Conservation (phyloP, 1,139 yeast genomes). For the Saccharomycopsis hybrid region DNA sequence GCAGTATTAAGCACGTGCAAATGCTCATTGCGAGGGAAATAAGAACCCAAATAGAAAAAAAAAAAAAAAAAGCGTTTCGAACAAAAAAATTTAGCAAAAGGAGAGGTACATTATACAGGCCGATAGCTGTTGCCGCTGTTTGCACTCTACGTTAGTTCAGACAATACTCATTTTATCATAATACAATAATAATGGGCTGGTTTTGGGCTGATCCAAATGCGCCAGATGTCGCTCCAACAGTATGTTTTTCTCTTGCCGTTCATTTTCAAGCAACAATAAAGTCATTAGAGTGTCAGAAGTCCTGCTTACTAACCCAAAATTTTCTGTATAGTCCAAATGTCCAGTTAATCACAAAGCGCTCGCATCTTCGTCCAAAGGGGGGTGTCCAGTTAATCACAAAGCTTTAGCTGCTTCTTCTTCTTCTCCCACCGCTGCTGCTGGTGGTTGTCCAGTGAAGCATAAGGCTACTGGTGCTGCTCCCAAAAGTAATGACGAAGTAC, state of each 20-base stretch:
- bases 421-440: slow-evolving; percentile 24
- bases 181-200: slow-evolving; percentile 60
- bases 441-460: slow-evolving; percentile 17
- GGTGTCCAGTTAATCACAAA: slow-evolving; percentile 22
- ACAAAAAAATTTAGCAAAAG: too few relatives aligned
- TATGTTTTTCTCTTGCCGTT: too few relatives aligned
- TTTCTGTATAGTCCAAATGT: slow-evolving; percentile 29
- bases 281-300: slow-evolving; percentile 16
- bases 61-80: too few relatives aligned
- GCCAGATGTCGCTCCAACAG: slow-evolving; percentile 10
- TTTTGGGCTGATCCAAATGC: slow-evolving; percentile 55
- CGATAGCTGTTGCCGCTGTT: too few relatives aligned
- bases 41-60: too few relatives aligned
- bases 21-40: too few relatives aligned
- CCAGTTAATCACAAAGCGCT: slow-evolving; percentile 37
- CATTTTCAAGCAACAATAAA: too few relatives aligned
- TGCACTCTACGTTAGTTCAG: too few relatives aligned
- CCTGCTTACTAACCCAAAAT: slow-evolving; percentile 20
- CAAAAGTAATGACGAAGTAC: background rate
- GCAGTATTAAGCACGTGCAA: too few relatives aligned
- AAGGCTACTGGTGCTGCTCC: slow-evolving; percentile 1
- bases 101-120: too few relatives aligned
- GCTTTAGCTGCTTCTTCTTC: slow-evolving; percentile 20
- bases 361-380: slow-evolving; percentile 16
- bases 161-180: background rate